A percentile compares a stretch with the other conserved stretches of the same genome.
Evolutionary conservation across 2,329 filamentous ascomycete genomes (phyloP).

Genomic region (Rutstroemia sydowiana): DNA sequence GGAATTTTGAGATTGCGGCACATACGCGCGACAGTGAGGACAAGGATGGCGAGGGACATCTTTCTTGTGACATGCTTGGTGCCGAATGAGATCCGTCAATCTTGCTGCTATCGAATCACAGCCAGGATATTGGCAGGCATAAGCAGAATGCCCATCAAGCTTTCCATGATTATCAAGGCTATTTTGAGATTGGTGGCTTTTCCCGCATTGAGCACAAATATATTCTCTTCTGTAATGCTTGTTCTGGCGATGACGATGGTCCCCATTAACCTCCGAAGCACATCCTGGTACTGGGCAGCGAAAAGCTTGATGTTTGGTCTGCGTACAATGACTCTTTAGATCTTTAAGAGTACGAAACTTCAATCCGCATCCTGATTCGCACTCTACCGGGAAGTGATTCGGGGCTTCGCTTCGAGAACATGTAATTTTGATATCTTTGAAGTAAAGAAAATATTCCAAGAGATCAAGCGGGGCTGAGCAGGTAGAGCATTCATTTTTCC

Average conservation of each 20-base stretch:
- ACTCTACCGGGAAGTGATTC: neutral
- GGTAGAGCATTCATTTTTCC: neutral
- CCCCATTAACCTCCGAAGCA: neutral
- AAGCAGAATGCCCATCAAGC: neutral
- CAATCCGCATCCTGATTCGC: neutral
- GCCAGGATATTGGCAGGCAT: neutral
- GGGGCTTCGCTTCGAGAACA: neutral
- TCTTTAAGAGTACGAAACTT: neutral
- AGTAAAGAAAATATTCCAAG: neutral
- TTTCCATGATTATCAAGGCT: accelerated
- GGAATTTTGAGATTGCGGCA: neutral
- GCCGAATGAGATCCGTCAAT: neutral
- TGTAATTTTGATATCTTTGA: neutral
- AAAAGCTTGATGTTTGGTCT: neutral
- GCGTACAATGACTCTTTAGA: neutral
- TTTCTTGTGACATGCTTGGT: neutral
- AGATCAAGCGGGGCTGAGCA: neutral
- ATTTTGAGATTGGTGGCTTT: accelerated
- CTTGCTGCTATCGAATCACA: neutral
- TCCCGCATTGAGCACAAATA: neutral
- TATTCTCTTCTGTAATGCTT: accelerated
- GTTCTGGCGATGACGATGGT: accelerated
- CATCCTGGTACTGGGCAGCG: neutral
- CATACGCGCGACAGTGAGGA: conserved; percentile 1
- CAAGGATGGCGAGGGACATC: conserved; percentile 2